Conservation (phyloP, 2,329 filamentous ascomycete genomes). For the Zymoseptoria pseudotritici region DNA sequence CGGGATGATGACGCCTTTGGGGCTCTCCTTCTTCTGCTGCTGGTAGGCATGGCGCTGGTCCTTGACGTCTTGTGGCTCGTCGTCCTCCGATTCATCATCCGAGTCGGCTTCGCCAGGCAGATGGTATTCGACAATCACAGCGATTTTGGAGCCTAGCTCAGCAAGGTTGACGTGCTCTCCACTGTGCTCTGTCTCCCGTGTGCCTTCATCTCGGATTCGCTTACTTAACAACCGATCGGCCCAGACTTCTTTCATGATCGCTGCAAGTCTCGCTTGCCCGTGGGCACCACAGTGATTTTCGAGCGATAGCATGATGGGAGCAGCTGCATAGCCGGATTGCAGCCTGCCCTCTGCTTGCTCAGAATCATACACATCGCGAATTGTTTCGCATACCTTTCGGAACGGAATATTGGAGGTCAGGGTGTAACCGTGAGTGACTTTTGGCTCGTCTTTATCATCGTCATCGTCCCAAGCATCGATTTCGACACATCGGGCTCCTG, state of each 20-base stretch:
- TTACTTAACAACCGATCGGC: constrained; percentile 53
- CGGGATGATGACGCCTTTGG: constrained; percentile 48
- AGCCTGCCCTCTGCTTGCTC: constrained; percentile 44
- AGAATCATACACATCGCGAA: constrained; percentile 54
- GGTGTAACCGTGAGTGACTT: constrained; percentile 64
- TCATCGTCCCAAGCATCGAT: constrained; percentile 66
- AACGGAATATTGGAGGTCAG: constrained; percentile 60
- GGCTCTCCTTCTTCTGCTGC: constrained; percentile 44
- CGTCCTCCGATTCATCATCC: constrained; percentile 29
- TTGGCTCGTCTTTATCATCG: constrained; percentile 55
- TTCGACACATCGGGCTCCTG: constrained; percentile 63
- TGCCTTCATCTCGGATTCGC: constrained; percentile 50
- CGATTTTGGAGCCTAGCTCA: constrained; percentile 56
- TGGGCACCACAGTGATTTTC: constrained; percentile 58
- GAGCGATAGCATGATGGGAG: constrained; percentile 57
- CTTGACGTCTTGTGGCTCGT: constrained; percentile 30
- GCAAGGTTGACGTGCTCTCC: constrained; percentile 50
- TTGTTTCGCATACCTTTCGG: constrained; percentile 57
- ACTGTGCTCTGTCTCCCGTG: constrained; percentile 46
- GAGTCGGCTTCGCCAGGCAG: constrained; percentile 46
- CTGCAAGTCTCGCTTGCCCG: constrained; percentile 54
- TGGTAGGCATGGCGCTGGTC: constrained; percentile 49
- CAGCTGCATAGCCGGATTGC: constrained; percentile 36
- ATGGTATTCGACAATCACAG: constrained; percentile 62
- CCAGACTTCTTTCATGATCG: constrained; percentile 59